These are phyloP conservation scores for Leccinum angustisporum DNA, from an alignment of 1,284 basidiomycete species.

Conservation along the genomic window DNA sequence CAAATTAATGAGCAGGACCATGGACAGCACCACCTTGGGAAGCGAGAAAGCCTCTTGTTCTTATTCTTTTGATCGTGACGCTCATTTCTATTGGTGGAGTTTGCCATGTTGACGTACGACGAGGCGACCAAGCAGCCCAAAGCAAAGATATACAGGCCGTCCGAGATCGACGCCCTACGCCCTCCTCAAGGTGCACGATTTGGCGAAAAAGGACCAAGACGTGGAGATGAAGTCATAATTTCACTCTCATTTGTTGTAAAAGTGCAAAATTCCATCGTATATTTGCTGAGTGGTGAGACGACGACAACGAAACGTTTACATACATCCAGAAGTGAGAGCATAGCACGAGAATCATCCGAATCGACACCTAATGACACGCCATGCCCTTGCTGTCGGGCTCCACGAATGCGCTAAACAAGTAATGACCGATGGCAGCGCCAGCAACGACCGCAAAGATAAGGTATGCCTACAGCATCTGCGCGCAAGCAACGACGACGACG, in stretches of 20 bases:
- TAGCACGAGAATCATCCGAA: background rate
- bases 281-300: background rate
- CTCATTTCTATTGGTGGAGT: slow-evolving; percentile 70
- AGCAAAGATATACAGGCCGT: slow-evolving; percentile 90
- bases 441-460: slow-evolving; percentile 71
- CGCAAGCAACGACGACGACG: too few relatives aligned
- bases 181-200: slow-evolving; percentile 78
- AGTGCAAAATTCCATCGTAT: background rate
- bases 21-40: slow-evolving; percentile 96
- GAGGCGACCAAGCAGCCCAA: slow-evolving; percentile 75
- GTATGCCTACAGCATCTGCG: slow-evolving; percentile 49
- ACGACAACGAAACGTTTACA: background rate
- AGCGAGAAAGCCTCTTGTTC: slow-evolving; percentile 66
- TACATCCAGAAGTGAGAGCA: background rate
- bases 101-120: slow-evolving; percentile 90
- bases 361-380: slow-evolving; percentile 45
- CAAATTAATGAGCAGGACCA: slow-evolving; percentile 98
- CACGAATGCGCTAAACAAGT: slow-evolving; percentile 60
- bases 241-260: slow-evolving; percentile 1
- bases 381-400: slow-evolving; percentile 65
- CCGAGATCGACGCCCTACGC: slow-evolving; percentile 77
- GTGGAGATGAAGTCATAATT: slow-evolving; percentile 59
- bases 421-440: slow-evolving; percentile 74
- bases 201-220: slow-evolving; percentile 86
- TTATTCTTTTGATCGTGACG: slow-evolving; percentile 1